Percentiles rank a stretch among this genome's conserved stretches.
These are phyloP conservation scores for Macrophomina phaseolina DNA, from an alignment of 2,329 filamentous ascomycete species.

Conservation along the genomic window DNA sequence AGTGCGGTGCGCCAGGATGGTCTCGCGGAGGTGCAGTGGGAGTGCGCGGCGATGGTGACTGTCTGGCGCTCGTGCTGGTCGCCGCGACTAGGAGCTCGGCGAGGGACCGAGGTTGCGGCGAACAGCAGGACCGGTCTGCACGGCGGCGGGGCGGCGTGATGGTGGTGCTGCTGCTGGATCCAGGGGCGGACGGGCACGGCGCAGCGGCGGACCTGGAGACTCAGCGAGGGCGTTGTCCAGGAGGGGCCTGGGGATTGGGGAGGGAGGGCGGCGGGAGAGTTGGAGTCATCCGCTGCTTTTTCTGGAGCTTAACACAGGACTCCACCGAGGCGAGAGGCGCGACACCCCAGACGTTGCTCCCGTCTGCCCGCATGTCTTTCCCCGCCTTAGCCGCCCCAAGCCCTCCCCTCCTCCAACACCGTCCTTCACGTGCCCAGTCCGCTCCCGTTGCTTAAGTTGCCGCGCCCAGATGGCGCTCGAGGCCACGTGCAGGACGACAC, in stretches of 20 bases:
- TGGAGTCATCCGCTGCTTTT: conserved; percentile 27
- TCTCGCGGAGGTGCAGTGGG: not conserved
- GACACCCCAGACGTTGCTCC: conserved; percentile 24
- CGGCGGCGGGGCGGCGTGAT: conserved; percentile 3
- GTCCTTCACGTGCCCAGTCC: conserved; percentile 11
- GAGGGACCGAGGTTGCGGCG: conserved; percentile 23
- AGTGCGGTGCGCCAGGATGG: conserved; percentile 2
- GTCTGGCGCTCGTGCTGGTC: not conserved
- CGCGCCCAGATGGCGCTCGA: conserved; percentile 3
- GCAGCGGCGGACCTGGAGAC: not conserved
- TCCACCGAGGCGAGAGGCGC: conserved; percentile 22
- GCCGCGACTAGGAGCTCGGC: conserved; percentile 15
- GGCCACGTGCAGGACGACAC: not conserved
- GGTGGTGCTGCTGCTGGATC: not conserved
- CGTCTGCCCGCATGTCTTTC: conserved; percentile 24
- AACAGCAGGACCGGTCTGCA: conserved; percentile 11
- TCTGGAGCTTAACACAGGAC: conserved; percentile 8
- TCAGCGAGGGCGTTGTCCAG: not conserved
- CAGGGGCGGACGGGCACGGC: conserved; percentile 5
- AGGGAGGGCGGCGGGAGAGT: not conserved
- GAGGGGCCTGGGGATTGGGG: conserved; percentile 15
- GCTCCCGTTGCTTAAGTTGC: not conserved
- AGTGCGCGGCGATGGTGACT: not conserved
- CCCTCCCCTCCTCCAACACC: not conserved
- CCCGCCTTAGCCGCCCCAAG: conserved; percentile 18